Evolutionary conservation across 768 basidiomycete genomes (phyloP).

Genomic region (Atractiella rhizophila): DNA sequence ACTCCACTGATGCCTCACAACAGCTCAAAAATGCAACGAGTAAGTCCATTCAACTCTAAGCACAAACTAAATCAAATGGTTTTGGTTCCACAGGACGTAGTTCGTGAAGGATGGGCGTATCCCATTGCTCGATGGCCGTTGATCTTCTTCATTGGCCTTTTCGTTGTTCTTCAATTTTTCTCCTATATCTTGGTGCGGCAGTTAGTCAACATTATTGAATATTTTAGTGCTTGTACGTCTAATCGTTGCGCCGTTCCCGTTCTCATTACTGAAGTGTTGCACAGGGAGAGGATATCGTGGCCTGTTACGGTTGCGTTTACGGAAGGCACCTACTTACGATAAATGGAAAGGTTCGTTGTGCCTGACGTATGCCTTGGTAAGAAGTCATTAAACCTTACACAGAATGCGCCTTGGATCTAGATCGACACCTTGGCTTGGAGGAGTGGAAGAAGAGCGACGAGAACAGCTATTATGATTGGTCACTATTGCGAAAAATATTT

Average conservation of each 20-base stretch:
- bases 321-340: slow-evolving; percentile 50
- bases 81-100: too few species aligned
- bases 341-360: too few species aligned
- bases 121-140: slow-evolving; percentile 15
- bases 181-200: slow-evolving; percentile 64
- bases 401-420: too few species aligned
- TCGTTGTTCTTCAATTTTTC: slow-evolving; percentile 57
- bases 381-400: too few species aligned
- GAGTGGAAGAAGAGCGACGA: slow-evolving; percentile 72
- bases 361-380: too few species aligned
- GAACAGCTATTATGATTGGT: slow-evolving; percentile 77
- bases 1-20: neutral
- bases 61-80: too few species aligned
- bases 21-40: neutral
- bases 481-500: slow-evolving; percentile 30
- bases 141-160: slow-evolving; percentile 41
- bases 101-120: slow-evolving; percentile 18
- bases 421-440: slow-evolving; percentile 37
- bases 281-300: slow-evolving; percentile 70
- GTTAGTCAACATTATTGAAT: slow-evolving; percentile 82
- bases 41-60: neutral
- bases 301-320: slow-evolving; percentile 42
- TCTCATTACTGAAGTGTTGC: neutral
- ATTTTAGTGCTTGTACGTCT: slow-evolving; percentile 53
- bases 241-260: neutral